These are phyloP conservation scores for Cudoniella acicularis DNA, from an alignment of 495 filamentous ascomycete genomes.

Conservation along the genomic window DNA sequence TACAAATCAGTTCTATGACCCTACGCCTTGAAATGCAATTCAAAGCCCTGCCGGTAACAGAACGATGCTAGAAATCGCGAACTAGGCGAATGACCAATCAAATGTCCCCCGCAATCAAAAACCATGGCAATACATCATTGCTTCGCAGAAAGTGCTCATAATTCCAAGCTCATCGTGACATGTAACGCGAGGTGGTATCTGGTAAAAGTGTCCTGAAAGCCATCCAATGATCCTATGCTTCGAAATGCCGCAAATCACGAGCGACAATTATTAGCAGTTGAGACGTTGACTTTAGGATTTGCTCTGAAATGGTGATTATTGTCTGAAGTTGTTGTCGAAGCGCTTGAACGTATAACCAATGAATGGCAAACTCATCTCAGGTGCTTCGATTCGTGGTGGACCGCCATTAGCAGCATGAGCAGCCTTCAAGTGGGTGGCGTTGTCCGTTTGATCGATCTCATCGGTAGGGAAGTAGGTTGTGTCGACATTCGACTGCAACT, in stretches of 20 bases:
- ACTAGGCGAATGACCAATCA: neutral
- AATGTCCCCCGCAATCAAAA: neutral
- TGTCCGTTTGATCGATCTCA: slow-evolving; percentile 93
- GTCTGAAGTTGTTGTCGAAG: slow-evolving; percentile 67
- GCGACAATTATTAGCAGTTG: neutral
- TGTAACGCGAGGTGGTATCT: slow-evolving; percentile 17
- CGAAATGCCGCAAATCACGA: neutral
- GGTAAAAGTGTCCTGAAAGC: neutral
- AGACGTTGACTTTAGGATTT: neutral
- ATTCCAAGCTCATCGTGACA: neutral
- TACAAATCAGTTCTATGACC: slow-evolving; percentile 6
- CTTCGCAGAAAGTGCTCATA: neutral
- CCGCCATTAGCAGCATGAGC: slow-evolving; percentile 25
- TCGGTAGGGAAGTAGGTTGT: slow-evolving; percentile 99
- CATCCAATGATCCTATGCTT: neutral
- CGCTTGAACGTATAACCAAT: slow-evolving; percentile 99
- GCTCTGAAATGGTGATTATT: neutral
- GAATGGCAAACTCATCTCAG: slow-evolving; percentile 94
- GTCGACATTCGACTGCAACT: slow-evolving; percentile 85
- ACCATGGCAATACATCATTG: neutral
- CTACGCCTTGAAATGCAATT: slow-evolving; percentile 22
- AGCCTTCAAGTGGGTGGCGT: slow-evolving; percentile 66
- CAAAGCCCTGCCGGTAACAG: neutral
- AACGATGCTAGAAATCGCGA: slow-evolving; percentile 11
- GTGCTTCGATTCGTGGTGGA: slow-evolving; percentile 43